Evolutionary conservation across 2,329 filamentous ascomycete species (phyloP).

Genomic region (Lecanicillium sp.): DNA sequence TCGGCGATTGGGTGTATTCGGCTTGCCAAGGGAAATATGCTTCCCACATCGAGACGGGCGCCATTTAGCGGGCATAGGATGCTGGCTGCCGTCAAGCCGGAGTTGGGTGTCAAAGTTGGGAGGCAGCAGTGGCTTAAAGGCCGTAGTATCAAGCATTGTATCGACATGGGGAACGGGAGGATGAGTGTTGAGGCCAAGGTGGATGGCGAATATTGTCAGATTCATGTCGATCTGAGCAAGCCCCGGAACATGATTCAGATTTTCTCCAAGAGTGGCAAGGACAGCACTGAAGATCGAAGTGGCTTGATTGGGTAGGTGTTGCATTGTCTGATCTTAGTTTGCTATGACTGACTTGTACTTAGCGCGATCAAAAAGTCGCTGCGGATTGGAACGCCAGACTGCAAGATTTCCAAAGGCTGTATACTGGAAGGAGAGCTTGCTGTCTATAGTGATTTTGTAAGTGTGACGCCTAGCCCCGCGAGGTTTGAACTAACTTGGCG

Average conservation of each 20-base stretch:
- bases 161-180: slow-evolving; percentile 51
- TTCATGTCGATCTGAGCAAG: slow-evolving; percentile 65
- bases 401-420: slow-evolving; percentile 54
- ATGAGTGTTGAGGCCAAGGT: slow-evolving; percentile 76
- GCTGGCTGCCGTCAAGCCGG: slow-evolving; percentile 37
- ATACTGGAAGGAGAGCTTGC: slow-evolving; percentile 81
- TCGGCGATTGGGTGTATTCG: slow-evolving; percentile 49
- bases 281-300: slow-evolving; percentile 66
- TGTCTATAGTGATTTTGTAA: slow-evolving; percentile 59
- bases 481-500: slow-evolving; percentile 11
- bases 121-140: slow-evolving; percentile 57
- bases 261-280: slow-evolving; percentile 88
- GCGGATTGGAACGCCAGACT: slow-evolving; percentile 47
- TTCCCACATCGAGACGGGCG: slow-evolving; percentile 13
- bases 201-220: slow-evolving; percentile 84
- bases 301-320: slow-evolving; percentile 45
- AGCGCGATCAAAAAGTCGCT: slow-evolving; percentile 57
- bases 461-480: slow-evolving; percentile 8
- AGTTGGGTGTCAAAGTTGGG: slow-evolving; percentile 54
- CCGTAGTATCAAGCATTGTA: slow-evolving; percentile 65
- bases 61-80: slow-evolving; percentile 11
- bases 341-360: slow-evolving; percentile 9
- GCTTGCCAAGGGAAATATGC: slow-evolving; percentile 11
- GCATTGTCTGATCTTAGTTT: not conserved
- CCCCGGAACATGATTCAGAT: slow-evolving; percentile 56